Percentiles rank a stretch among this genome's conserved stretches.
Conservation (phyloP, 345 rosid genomes). For the Euphorbia pulcherrima region DNA sequence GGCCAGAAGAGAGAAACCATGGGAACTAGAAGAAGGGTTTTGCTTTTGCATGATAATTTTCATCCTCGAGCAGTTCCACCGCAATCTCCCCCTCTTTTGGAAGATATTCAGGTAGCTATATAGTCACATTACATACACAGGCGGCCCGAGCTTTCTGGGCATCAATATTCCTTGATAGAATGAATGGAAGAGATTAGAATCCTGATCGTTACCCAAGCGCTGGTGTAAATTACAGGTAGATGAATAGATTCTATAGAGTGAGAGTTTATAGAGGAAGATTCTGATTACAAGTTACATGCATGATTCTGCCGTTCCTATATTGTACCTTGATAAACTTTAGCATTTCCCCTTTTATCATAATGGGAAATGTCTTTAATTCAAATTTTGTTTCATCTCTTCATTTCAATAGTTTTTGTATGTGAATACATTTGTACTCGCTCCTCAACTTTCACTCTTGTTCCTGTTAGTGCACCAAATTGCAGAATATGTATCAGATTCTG, state of each 20-base stretch:
- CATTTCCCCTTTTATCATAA: neutral
- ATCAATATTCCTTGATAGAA: neutral
- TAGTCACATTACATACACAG: conserved; percentile 8
- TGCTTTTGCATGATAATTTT: conserved; percentile 27
- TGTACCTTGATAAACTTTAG: neutral
- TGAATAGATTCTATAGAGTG: conserved; percentile 19
- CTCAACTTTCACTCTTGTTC: no score
- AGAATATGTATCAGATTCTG: no score
- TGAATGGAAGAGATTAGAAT: conserved; percentile 4
- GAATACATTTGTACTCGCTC: no score
- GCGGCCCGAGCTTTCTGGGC: neutral
- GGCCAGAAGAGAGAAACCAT: conserved; percentile 44
- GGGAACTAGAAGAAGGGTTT: conserved; percentile 43
- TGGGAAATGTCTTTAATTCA: neutral
- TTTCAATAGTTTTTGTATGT: no score
- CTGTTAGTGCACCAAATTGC: no score
- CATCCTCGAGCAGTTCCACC: conserved; percentile 52
- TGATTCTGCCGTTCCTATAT: neutral
- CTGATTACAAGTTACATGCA: conserved; percentile 2
- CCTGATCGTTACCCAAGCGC: conserved; percentile 52
- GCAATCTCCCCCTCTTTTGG: conserved; percentile 50
- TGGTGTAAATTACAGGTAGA: conserved; percentile 37
- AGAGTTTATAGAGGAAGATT: conserved; percentile 23
- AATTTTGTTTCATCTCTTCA: neutral
- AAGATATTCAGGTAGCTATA: conserved; percentile 20